Conservation (phyloP, 768 basidiomycete species). For the Kwoniella botswanensis region DNA sequence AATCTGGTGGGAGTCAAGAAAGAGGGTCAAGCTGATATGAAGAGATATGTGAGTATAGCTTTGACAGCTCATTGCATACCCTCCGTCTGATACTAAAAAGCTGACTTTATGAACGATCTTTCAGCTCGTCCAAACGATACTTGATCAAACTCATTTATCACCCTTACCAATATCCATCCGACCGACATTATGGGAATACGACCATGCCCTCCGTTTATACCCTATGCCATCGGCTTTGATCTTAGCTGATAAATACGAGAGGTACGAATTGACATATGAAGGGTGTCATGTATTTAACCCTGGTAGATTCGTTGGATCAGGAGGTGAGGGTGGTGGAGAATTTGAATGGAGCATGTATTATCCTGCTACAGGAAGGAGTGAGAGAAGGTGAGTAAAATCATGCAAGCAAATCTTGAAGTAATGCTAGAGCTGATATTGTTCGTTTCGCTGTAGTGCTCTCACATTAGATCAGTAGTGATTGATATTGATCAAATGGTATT, state of each 20-base stretch:
- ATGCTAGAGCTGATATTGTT: constrained; percentile 22
- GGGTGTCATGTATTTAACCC: constrained; percentile 99
- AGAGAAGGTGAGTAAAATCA: constrained; percentile 66
- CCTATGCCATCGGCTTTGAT: constrained; percentile 91
- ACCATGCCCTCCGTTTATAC: constrained; percentile 88
- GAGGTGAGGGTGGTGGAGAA: constrained; percentile 54
- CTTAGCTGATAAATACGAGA: constrained; percentile 94
- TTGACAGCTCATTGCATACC: not conserved
- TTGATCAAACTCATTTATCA: constrained; percentile 93
- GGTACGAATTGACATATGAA: constrained; percentile 94
- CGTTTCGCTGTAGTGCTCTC: constrained; percentile 35
- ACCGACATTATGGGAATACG: constrained; percentile 85
- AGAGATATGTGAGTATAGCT: constrained; percentile 73
- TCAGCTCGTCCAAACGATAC: constrained; percentile 91
- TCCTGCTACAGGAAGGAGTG: constrained; percentile 78
- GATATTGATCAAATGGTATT: not conserved
- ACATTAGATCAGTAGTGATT: constrained; percentile 29
- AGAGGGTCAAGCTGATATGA: constrained; percentile 72
- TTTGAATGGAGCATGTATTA: constrained; percentile 90
- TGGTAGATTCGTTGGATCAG: constrained; percentile 82
- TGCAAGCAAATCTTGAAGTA: constrained; percentile 68
- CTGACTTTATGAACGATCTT: not conserved
- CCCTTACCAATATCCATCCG: constrained; percentile 84
- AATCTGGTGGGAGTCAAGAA: constrained; percentile 89
- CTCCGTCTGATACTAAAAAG: not conserved